phyloP scores from a whole-genome alignment of 2,329 filamentous ascomycete genomes.

The Blastomyces silverae region DNA sequence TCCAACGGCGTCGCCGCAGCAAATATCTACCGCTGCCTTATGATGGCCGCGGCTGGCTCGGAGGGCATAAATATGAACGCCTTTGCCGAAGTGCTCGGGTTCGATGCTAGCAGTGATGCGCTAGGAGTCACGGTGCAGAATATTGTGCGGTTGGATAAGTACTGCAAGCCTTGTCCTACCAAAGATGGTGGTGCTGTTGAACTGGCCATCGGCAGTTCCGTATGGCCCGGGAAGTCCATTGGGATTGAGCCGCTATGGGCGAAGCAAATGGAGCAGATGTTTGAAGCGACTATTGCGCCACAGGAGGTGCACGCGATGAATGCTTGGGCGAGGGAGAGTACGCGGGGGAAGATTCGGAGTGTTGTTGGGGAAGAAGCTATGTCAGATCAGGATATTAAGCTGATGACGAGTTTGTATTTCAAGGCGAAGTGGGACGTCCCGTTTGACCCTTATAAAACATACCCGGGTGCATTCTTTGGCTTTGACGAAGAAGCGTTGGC shows the following conservation, averaged over 20 bases:
- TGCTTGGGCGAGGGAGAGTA: conserved; percentile 9
- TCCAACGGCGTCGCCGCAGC: conserved; percentile 8
- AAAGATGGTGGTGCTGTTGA: neutral
- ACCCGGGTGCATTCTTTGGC: neutral
- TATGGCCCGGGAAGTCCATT: conserved; percentile 7
- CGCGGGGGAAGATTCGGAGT: conserved; percentile 11
- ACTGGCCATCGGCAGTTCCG: conserved; percentile 10
- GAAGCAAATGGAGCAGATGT: conserved; percentile 4
- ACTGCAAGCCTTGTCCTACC: conserved; percentile 7
- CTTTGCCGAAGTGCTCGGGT: conserved; percentile 11
- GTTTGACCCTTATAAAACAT: conserved; percentile 5
- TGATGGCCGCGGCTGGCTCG: conserved; percentile 14
- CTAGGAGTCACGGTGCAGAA: conserved; percentile 2
- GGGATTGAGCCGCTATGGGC: conserved; percentile 8
- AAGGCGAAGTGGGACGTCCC: conserved; percentile 13
- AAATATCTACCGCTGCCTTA: conserved; percentile 16
- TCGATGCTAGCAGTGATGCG: neutral
- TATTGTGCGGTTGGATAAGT: conserved; percentile 10
- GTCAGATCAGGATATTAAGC: conserved; percentile 2
- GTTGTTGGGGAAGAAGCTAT: neutral
- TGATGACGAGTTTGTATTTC: conserved; percentile 16
- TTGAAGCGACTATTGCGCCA: conserved; percentile 10
- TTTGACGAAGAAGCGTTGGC: neutral
- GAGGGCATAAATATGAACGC: conserved; percentile 4
- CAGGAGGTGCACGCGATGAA: conserved; percentile 11